phyloP scores from a whole-genome alignment of 257 asterid genomes.

The Cordia subcordata region DNA sequence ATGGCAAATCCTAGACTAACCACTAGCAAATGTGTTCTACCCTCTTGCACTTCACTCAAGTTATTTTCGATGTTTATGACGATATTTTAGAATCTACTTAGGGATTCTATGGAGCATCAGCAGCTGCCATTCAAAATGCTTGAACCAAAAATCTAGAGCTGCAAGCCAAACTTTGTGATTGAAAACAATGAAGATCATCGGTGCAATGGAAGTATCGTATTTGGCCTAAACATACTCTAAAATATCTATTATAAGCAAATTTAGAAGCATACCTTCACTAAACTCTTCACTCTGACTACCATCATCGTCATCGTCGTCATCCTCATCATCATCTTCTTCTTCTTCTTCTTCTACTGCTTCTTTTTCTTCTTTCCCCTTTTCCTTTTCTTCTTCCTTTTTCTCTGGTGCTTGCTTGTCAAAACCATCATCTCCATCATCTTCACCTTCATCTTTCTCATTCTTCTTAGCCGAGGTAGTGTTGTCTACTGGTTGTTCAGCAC shows the following conservation, averaged over 20 bases:
- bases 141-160: too few species aligned
- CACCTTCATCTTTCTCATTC: conserved; percentile 25
- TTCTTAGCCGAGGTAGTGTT: conserved; percentile 32
- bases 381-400: conserved; percentile 9
- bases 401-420: conserved; percentile 4
- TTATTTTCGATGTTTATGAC: too few species aligned
- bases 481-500: conserved; percentile 28
- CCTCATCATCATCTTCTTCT: conserved; percentile 20
- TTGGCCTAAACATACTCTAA: conserved; percentile 3
- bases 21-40: neutral
- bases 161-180: too few species aligned
- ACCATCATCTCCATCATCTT: conserved; percentile 16
- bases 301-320: conserved; percentile 24
- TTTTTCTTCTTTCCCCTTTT: conserved; percentile 4
- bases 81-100: too few species aligned
- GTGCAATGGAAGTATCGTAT: conserved; percentile 2
- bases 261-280: conserved; percentile 53
- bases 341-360: conserved; percentile 9
- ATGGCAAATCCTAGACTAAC: neutral
- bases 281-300: conserved; percentile 59
- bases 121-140: too few species aligned
- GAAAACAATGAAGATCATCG: neutral
- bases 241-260: conserved; percentile 1
- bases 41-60: neutral
- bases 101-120: too few species aligned